Evolutionary conservation across 2,329 filamentous ascomycete species (phyloP).

Genomic region (Cladophialophora immunda): DNA sequence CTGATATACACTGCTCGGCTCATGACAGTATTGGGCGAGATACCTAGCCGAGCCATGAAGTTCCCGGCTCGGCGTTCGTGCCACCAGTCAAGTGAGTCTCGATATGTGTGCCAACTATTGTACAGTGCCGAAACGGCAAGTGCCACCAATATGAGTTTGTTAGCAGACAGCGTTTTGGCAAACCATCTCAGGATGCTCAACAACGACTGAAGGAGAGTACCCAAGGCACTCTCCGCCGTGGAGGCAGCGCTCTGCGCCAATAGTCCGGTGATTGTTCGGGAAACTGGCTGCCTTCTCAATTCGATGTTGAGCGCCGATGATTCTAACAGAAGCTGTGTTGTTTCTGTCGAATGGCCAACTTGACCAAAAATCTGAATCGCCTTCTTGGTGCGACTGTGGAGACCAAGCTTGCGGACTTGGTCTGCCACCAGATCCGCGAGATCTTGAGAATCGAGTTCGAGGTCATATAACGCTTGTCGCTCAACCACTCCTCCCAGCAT

Average conservation of each 20-base stretch:
- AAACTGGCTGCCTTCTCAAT: slow-evolving; percentile 48
- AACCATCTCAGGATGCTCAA: slow-evolving; percentile 71
- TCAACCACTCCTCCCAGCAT: slow-evolving; percentile 58
- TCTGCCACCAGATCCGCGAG: slow-evolving; percentile 60
- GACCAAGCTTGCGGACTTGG: slow-evolving; percentile 57
- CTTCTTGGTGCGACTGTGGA: slow-evolving; percentile 58
- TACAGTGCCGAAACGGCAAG: slow-evolving; percentile 73
- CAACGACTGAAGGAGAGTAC: slow-evolving; percentile 79
- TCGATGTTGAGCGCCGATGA: slow-evolving; percentile 62
- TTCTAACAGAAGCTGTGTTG: slow-evolving; percentile 54
- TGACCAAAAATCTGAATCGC: slow-evolving; percentile 59
- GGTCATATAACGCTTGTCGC: slow-evolving; percentile 75
- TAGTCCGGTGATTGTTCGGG: slow-evolving; percentile 71
- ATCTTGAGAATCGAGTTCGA: slow-evolving; percentile 58
- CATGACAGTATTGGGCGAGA: slow-evolving; percentile 81
- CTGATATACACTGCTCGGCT: slow-evolving; percentile 83
- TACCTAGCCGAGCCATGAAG: slow-evolving; percentile 83
- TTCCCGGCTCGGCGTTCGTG: slow-evolving; percentile 78
- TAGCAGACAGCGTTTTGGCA: slow-evolving; percentile 74
- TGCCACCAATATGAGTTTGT: slow-evolving; percentile 76
- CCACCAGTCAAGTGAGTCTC: slow-evolving; percentile 82
- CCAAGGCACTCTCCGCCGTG: slow-evolving; percentile 76
- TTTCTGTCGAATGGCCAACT: slow-evolving; percentile 58
- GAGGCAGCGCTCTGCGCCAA: slow-evolving; percentile 76
- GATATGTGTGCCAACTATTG: slow-evolving; percentile 79